Evolutionary conservation across 495 filamentous ascomycete genomes (phyloP), one percentile per base, ranked within the genome.

Genomic region (Barbatosphaeria neglecta): DNA sequence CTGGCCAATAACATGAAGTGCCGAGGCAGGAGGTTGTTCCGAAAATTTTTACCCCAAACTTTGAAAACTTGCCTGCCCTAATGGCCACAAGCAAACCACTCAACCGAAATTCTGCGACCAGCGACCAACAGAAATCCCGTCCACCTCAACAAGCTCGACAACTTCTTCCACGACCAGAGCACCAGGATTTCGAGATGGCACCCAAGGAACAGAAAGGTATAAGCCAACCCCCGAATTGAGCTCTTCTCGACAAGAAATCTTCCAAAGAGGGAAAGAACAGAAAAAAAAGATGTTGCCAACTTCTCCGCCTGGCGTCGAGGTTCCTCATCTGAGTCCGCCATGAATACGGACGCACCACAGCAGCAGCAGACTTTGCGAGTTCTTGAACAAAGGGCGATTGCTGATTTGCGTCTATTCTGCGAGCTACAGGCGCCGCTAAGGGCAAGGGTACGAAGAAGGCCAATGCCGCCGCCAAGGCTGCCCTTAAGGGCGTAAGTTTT

Each of bases 391-490:
- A 67, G 69, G 64, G 69, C 69, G 69, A 69, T 67, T 71, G 67
- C 66, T 74, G 64, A 70, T 67, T 63, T 62, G 53, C 56, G 53
- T 58, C 57, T 56, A 31, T 53, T 37, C 54, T 53, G n/a, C n/a
- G 41, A 61, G 71, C 59, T 86, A 82, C 78, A 57, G 70, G 66
- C 56, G 69, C 70, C 73, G 69, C 80, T 50, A 87, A 81, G 74
- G 70, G 68, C 58, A 85, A 82, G 73, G 74, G 77, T 60, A 64
- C 69, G 57, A 76, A 75, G 67, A 79, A 93, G 78, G 92, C 93
- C 73, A 82, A 78, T 60, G 80, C 82, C 63, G 92, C 92, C 60
- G 84, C 93, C 61, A 95, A 96, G 77, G 84, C 92, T 64, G 84
- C 90, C 60, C 80, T 94, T 56, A 82, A 82, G 70, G 88, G 89